Evolutionary conservation across 1,139 yeast species (phyloP).

Genomic region (Sugiyamaella neomexicana): DNA sequence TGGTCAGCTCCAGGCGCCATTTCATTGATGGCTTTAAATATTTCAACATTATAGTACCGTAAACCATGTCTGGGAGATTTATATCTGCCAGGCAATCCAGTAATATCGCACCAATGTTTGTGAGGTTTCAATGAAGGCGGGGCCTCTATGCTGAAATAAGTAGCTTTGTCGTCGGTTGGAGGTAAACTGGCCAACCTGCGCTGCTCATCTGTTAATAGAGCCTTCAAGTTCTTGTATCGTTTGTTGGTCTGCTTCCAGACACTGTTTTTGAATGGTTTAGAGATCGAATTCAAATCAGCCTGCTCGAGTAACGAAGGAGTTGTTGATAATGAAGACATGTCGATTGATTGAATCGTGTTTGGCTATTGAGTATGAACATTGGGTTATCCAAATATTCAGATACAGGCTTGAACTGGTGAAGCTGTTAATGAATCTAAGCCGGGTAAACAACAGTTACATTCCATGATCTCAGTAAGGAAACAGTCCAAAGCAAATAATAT

Average conservation of each 20-base stretch:
- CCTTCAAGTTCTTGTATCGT: conserved; percentile 75
- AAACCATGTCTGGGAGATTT: conserved; percentile 74
- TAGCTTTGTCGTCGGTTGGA: conserved; percentile 38
- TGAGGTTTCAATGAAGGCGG: conserved; percentile 85
- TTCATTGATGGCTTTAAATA: conserved; percentile 73
- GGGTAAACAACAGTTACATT: conserved; percentile 6
- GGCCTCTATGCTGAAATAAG: conserved; percentile 58
- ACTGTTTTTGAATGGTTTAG: conserved; percentile 55
- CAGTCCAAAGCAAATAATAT: no score
- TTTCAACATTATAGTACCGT: conserved; percentile 79
- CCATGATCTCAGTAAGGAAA: no score
- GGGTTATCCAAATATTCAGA: no score
- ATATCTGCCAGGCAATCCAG: conserved; percentile 82
- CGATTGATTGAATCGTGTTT: neutral
- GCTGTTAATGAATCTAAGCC: neutral
- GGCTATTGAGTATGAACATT: no score
- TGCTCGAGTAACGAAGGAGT: conserved; percentile 25
- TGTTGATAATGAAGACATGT: conserved; percentile 5
- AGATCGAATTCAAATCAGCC: conserved; percentile 32
- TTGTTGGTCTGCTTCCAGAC: conserved; percentile 52
- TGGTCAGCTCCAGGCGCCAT: conserved; percentile 93
- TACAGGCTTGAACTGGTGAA: no score
- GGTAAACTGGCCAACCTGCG: conserved; percentile 48
- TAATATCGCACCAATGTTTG: conserved; percentile 88
- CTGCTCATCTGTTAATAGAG: conserved; percentile 74